Base-by-base conservation (phyloP, 306 rosid species). In the Macrotyloma uniflorum region DNA sequence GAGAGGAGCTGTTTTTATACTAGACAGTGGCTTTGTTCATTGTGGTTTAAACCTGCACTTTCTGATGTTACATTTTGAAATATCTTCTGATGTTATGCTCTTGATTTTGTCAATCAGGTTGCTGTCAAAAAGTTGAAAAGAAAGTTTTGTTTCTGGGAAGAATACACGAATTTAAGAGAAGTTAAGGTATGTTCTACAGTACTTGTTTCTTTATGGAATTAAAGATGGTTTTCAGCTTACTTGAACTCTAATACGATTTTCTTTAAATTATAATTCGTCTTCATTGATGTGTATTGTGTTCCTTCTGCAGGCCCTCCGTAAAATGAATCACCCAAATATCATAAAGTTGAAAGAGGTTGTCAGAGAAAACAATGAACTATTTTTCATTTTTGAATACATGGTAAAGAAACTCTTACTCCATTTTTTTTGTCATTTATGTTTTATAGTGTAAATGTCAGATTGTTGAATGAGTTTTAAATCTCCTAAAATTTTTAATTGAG, bases 51-150 rank as follows among this genome's bases (percentile, higher is more conserved):
- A 67, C 11, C 30, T 33, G 67, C 47, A 65, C 59, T 28, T 82
- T 55, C 30, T 20, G 49, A 74, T 62, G 61, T 49, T 76, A 16
- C 35, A 78, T 64, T 65, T 74, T 75, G 24, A 28, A 64, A 50
- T 64, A 42, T 73, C 68, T 72, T 72, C 64, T 77, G 64, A 78
- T 63, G 38, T 23, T 46, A 80, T 54, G 43, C 45, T 82, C 67
- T 12, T 46, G 15, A 55, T 77, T 30, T 76, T 72, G 67, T 57
- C 18, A 77, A 61, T 57, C 77, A 92, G 97, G 91, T 90, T 80
- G 97, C 97, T 76, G 91, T 92, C 84, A 92, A 92, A 86, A 90
- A 87, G 84, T 85, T 92, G 91, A 92, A 92, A 86, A 90, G 91
- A 82, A 92, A 89, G 87, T 92, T 92, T 79, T 90, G 83, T 80